These are phyloP conservation scores for Yarrowia deformans DNA, from an alignment of 805 yeast species.

Conservation along the genomic window DNA sequence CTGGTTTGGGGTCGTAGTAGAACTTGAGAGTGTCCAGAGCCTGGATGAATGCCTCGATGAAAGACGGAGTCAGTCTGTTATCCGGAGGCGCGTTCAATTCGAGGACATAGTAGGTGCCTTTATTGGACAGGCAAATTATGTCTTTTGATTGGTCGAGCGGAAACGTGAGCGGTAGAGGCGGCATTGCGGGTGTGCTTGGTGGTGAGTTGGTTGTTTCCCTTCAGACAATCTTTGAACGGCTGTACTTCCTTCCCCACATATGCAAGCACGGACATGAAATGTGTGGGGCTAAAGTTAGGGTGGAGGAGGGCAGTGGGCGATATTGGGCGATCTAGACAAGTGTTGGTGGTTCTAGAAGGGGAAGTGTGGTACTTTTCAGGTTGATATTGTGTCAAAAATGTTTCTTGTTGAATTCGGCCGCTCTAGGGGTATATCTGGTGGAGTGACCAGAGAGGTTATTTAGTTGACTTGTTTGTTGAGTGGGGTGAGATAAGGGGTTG, in stretches of 20 bases:
- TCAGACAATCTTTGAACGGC: too few species aligned
- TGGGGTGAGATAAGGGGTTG: too few species aligned
- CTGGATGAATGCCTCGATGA: constrained; percentile 49
- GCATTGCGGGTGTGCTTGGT: neutral
- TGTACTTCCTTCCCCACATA: constrained; percentile 11
- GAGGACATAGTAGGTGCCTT: constrained; percentile 47
- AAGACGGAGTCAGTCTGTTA: constrained; percentile 50
- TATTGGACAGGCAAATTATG: neutral
- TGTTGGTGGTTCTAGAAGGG: too few species aligned
- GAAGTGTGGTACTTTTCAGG: too few species aligned
- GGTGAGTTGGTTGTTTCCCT: neutral
- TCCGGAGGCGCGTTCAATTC: constrained; percentile 50
- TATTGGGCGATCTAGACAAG: too few species aligned
- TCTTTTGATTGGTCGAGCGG: neutral
- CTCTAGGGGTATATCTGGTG: too few species aligned
- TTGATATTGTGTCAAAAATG: too few species aligned
- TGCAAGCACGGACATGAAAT: constrained; percentile 14
- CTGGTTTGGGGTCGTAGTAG: constrained; percentile 47
- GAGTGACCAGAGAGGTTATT: too few species aligned
- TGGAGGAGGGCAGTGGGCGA: neutral
- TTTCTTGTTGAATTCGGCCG: too few species aligned
- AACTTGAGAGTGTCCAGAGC: constrained; percentile 49
- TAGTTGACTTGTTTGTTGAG: too few species aligned
- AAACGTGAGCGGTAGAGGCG: neutral
- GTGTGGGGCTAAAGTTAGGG: constrained; percentile 27